These are phyloP conservation scores for Daldinia eschscholtzii DNA, from an alignment of 2,329 filamentous ascomycete genomes.

Conservation along the genomic window DNA sequence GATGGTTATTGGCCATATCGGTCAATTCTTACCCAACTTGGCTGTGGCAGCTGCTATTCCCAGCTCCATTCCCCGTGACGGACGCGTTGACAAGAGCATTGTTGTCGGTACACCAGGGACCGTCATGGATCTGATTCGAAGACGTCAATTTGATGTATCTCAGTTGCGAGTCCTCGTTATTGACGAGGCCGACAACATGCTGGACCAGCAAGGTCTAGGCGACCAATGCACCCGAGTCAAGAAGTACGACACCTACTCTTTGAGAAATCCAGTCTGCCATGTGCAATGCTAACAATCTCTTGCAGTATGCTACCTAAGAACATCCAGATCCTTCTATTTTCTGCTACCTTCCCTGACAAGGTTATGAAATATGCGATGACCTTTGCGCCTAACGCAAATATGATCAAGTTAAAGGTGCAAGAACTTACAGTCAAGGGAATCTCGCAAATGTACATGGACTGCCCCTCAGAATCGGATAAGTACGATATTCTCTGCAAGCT, in stretches of 20 bases:
- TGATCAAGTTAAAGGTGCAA: conserved; percentile 87
- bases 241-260: conserved; percentile 64
- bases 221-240: conserved; percentile 96
- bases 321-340: conserved; percentile 94
- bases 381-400: conserved; percentile 88
- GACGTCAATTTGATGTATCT: conserved; percentile 77
- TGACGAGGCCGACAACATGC: conserved; percentile 99
- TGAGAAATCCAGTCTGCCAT: not conserved
- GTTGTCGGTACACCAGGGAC: conserved; percentile 96
- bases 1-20: conserved; percentile 85
- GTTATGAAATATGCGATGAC: conserved; percentile 85
- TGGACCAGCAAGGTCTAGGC: conserved; percentile 93
- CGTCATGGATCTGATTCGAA: conserved; percentile 86
- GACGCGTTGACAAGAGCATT: conserved; percentile 79
- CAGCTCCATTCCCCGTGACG: conserved; percentile 76
- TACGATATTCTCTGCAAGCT: conserved; percentile 91
- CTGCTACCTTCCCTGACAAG: conserved; percentile 89
- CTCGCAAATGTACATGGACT: conserved; percentile 98
- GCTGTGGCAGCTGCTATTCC: conserved; percentile 86
- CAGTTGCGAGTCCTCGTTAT: conserved; percentile 86
- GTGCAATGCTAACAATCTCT: conserved; percentile 50
- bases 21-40: conserved; percentile 82
- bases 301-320: conserved; percentile 76
- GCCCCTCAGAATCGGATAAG: conserved; percentile 82
- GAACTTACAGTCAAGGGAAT: conserved; percentile 97